These are phyloP conservation scores for Chlorella ohadii DNA, from an alignment of 139 green algal species.

Conservation along the genomic window DNA sequence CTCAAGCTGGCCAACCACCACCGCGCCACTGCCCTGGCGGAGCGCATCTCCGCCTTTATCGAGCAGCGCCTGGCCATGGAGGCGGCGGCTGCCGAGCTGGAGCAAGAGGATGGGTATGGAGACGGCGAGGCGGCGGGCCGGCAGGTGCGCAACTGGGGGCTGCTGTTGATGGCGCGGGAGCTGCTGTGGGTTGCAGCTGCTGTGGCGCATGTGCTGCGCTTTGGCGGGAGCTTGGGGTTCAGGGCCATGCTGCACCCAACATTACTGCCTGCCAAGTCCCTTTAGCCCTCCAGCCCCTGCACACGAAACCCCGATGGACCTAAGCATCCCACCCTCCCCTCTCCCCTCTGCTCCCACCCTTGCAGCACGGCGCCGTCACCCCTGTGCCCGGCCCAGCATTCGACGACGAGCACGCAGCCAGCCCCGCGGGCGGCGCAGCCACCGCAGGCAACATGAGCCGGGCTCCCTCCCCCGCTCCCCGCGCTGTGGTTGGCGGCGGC, in stretches of 20 bases:
- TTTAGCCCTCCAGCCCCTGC: no score
- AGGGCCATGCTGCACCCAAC: no score
- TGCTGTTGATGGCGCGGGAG: no score
- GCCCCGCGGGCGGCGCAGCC: constrained; percentile 1
- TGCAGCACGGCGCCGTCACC: constrained; percentile 26
- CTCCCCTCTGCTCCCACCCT: neutral
- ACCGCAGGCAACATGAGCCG: constrained; percentile 14
- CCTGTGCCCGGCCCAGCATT: constrained; percentile 21
- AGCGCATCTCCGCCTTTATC: constrained; percentile 36
- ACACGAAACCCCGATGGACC: no score
- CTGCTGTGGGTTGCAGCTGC: no score
- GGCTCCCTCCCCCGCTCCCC: neutral
- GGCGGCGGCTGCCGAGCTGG: neutral
- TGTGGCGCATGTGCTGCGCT: no score
- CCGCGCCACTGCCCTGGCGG: constrained; percentile 22
- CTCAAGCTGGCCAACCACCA: constrained; percentile 69
- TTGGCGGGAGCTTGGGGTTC: no score
- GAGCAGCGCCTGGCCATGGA: constrained; percentile 42
- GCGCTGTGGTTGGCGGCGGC: neutral
- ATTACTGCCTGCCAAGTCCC: no score
- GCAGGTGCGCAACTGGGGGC: neutral
- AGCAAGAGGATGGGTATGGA: neutral
- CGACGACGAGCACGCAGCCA: neutral
- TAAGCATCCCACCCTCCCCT: no score
- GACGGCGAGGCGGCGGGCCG: neutral